phyloP scores from a whole-genome alignment of 352 stramenopile species.

The Phytophthora ohioensis region DNA sequence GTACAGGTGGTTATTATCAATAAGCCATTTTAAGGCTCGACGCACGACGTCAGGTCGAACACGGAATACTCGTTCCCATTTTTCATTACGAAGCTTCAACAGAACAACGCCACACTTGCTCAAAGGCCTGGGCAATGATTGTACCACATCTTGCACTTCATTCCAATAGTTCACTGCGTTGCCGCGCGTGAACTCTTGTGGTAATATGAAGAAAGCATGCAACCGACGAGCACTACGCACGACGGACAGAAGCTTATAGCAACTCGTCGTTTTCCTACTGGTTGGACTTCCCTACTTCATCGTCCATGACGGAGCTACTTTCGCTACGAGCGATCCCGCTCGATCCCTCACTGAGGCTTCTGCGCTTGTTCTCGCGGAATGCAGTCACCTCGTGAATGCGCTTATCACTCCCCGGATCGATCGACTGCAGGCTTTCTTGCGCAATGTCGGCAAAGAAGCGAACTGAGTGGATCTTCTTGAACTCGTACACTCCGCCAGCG shows the following conservation, averaged over 20 bases:
- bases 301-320: neutral
- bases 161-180: constrained; percentile 2
- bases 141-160: too few relatives aligned
- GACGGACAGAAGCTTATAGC: too few relatives aligned
- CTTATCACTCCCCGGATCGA: neutral
- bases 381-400: neutral
- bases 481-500: neutral
- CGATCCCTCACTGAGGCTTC: neutral
- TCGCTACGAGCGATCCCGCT: neutral
- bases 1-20: too few relatives aligned
- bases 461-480: neutral
- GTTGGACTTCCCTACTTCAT: neutral
- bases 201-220: too few relatives aligned
- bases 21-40: too few relatives aligned
- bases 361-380: neutral
- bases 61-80: too few relatives aligned
- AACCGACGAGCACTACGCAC: too few relatives aligned
- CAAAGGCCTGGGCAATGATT: too few relatives aligned
- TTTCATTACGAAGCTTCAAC: too few relatives aligned
- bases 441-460: neutral
- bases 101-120: too few relatives aligned
- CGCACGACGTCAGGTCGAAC: too few relatives aligned
- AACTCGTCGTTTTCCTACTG: neutral
- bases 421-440: neutral
- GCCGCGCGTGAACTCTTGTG: neutral